Evolutionary conservation across 192 early-diverging fungal species (phyloP), one percentile per base, ranked within the genome.

Genomic region (Globomyces pollinis-pini): DNA sequence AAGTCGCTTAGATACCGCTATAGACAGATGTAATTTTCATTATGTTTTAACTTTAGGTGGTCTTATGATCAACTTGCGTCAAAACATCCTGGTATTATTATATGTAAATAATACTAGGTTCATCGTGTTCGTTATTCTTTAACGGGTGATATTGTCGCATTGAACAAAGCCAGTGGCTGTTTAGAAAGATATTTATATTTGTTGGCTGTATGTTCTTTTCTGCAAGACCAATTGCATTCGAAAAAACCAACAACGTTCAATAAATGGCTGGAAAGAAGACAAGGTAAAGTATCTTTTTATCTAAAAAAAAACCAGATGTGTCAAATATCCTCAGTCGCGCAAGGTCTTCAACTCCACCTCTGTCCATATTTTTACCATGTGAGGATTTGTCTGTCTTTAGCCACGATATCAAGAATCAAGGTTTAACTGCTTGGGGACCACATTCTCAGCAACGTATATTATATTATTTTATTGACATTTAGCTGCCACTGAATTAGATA

Each of bases 121-220:
- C 74, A 85, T 42, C 68, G 84, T 0, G 64, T 85, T 9, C 62
- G 70, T 38, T 80, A 80, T 53, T 76, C 75, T 0, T 63, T 69
- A 4, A 56, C 47, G 5, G 72, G 70, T 8, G 68, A 71, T 29
- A 21, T 38, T n/a, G 57, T 39, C 1, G 43, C 55, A 8, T 62
- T 85, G 18, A 45, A 59, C 1, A 68, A 70, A 43, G 81, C 84
- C 2, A 9, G 76, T 15, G 66, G 67, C 2, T 77, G 75, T 9
- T 60, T 85, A 16, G 77, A 84, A 30, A 62, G 81, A 3, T 85
- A 85, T 62, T 78, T 82, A 31, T 82, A 74, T 42, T 51, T 85
- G 42, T 62, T 85, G 12, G 65, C 74, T 15, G 78, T 85, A 36
- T 69, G 71, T 0, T 54, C 74, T 2, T 85, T 81, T 50, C 71